Base-by-base conservation (phyloP, 257 asterid species). In the Salvia splendens region DNA sequence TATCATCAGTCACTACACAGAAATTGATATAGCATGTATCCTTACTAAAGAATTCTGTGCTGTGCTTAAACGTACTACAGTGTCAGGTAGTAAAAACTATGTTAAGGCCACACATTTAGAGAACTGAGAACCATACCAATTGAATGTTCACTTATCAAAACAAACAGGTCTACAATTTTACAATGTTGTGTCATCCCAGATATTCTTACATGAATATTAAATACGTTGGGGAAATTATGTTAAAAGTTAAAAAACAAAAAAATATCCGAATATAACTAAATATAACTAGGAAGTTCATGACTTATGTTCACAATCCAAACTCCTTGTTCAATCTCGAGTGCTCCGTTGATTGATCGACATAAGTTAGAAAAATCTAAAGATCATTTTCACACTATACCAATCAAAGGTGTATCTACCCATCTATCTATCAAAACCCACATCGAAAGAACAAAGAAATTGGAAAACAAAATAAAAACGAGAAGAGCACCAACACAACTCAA, bases 1-100 rank as follows among this genome's bases (percentile, higher is more conserved):
- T 49, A 46, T 47, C 5, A 70, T 48, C 53, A 38, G 64, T 62
- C 17, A 17, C 4, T 51, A 60, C 17, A 6, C 8, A 74, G 10
- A 43, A 12, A 43, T 28, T 28, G 8, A 0, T 12, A 5, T 12
- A 10, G 12, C 36, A 20, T 52, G 35, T n/a, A 24, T 8, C 38
- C n/a, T 4, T 14, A 51, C 57, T 51, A 51, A 33, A 17, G n/a
- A 51, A 51, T 17, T 17, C 57, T 51, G 14, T 51, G 35, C 15
- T 8, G 11, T 51, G 38, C 52, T 9, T 33, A 35, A n/a, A 35
- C 12, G n/a, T 36, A 33, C 32, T 43, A 40, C 43, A 6, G 3
- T 8, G 45, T 10, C 9, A 40, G 12, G 10, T 28, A 24, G 50
- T 61, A 36, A 49, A 45, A 64, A 40, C 62, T 47, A 17, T 4